These are phyloP conservation scores for Annulohypoxylon stygium DNA, from an alignment of 495 filamentous ascomycete species.

Conservation along the genomic window DNA sequence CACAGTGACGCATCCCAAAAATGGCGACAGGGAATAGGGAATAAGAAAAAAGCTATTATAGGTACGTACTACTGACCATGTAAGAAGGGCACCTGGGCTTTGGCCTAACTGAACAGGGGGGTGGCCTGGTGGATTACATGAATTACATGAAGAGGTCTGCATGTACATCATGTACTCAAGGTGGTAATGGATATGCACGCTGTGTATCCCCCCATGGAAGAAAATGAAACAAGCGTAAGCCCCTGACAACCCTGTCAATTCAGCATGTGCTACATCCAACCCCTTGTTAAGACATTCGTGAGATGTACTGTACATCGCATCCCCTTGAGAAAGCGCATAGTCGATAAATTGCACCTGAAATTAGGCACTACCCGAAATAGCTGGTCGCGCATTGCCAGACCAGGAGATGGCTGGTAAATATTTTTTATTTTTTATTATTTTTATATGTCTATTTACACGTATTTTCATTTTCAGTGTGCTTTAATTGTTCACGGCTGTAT, in stretches of 20 bases:
- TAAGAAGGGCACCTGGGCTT: slow-evolving; percentile 18
- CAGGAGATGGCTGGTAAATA: slow-evolving; percentile 39
- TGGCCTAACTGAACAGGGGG: slow-evolving; percentile 21
- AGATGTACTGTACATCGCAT: slow-evolving; percentile 43
- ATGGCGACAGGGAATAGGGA: slow-evolving; percentile 36
- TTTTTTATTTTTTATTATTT: slow-evolving; percentile 20
- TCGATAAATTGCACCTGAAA: slow-evolving; percentile 48
- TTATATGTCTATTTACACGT: slow-evolving; percentile 16
- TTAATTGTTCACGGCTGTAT: not conserved
- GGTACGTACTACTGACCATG: not conserved
- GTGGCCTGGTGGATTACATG: slow-evolving; percentile 5
- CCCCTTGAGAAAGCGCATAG: slow-evolving; percentile 25
- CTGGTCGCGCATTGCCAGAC: slow-evolving; percentile 36
- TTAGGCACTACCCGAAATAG: slow-evolving; percentile 46
- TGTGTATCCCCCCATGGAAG: slow-evolving; percentile 43
- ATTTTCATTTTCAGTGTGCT: slow-evolving; percentile 11
- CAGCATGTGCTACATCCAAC: slow-evolving; percentile 47
- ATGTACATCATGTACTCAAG: slow-evolving; percentile 8
- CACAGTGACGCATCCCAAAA: slow-evolving; percentile 49
- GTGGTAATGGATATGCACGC: slow-evolving; percentile 32
- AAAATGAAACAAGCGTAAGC: slow-evolving; percentile 51
- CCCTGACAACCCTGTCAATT: slow-evolving; percentile 46
- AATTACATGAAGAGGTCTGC: not conserved
- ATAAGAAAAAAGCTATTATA: slow-evolving; percentile 13
- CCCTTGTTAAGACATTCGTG: slow-evolving; percentile 38